A percentile compares a stretch with the other conserved stretches of the same genome.
Evolutionary conservation across 768 basidiomycete species (phyloP).

Genomic region (Xerocomellus amylosporus): DNA sequence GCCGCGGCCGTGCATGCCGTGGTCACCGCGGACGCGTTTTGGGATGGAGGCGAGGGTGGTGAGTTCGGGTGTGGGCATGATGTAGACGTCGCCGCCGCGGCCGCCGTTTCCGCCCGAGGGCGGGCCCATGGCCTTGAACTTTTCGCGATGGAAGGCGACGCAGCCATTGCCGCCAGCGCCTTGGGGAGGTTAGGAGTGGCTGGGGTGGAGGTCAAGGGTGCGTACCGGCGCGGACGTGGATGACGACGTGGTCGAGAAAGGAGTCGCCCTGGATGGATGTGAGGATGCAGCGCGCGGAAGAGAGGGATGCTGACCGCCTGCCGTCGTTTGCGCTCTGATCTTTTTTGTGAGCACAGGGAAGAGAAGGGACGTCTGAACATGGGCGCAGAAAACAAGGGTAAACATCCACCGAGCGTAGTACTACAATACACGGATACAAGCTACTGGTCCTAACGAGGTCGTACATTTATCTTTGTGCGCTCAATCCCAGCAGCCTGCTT

Average conservation of each 20-base stretch:
- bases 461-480: conserved; percentile 13
- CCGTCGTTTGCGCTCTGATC: conserved; percentile 73
- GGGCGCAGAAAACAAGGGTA: background rate
- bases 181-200: conserved; percentile 25
- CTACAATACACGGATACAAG: background rate
- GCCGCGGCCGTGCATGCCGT: conserved; percentile 75
- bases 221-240: conserved; percentile 76
- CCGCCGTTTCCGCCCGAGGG: conserved; percentile 95
- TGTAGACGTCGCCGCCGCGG: conserved; percentile 81
- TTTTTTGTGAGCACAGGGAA: conserved; percentile 34
- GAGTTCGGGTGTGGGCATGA: conserved; percentile 73
- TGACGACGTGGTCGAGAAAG: conserved; percentile 79
- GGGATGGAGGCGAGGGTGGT: conserved; percentile 75
- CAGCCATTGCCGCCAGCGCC: conserved; percentile 90
- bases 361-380: background rate
- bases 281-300: background rate
- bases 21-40: conserved; percentile 60
- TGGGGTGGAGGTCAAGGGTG: background rate
- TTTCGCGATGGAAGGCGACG: conserved; percentile 90
- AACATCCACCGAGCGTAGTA: background rate
- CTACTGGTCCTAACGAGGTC: background rate
- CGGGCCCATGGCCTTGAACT: conserved; percentile 77
- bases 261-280: conserved; percentile 54
- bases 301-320: conserved; percentile 50
- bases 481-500: conserved; percentile 24